Base-by-base conservation (phyloP, 306 rosid genomes). In the Boehmeria nivea region DNA sequence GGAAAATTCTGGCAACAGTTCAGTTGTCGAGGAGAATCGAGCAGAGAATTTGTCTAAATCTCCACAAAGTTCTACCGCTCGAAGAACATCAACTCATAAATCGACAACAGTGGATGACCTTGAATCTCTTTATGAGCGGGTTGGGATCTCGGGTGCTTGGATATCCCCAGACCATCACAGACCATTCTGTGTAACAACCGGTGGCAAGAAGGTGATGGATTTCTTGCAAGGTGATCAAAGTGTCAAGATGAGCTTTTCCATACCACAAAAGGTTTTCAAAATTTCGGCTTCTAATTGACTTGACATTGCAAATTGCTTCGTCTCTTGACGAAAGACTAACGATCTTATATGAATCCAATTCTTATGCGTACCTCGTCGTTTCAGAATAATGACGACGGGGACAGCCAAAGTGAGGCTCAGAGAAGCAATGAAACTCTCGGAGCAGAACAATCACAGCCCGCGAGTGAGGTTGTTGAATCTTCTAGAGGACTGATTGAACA, bases 401-500 rank as follows among this genome's bases (percentile, higher is more conserved):
- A 54, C 47, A 44, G 57, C 50, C 66, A 39, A 57, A 46, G 22
- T 24, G 59, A 75, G 59, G 69, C 47, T 43, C 64, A 63, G 45
- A 57, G 66, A 55, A 11, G 67, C 51, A 72, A 61, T 57, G 55
- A 56, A 51, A 47, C 43, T 14, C 51, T 19, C 24, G 24, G 76
- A 53, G 64, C 12, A 17, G 28, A 26, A 66, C 71, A 64, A 51
- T 46, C 67, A 40, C 67, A 68, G 67, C 59, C 52, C 52, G 72
- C 67, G 51, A 74, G 23, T 51, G 83, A 59, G 64, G 72, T 69
- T 53, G 78, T 59, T 65, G 78, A 73, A 49, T 55, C 65, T 66
- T 69, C 80, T 38, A 72, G 57, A 33, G 79, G 84, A 26, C 79
- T 84, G 15, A 11, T 87, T 73, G 63, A 66, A 57, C 80, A 85